A percentile compares a stretch with the other conserved stretches of the same genome.
These are phyloP conservation scores for Abrus pulchellus DNA, from an alignment of 306 rosid genomes.

Conservation along the genomic window DNA sequence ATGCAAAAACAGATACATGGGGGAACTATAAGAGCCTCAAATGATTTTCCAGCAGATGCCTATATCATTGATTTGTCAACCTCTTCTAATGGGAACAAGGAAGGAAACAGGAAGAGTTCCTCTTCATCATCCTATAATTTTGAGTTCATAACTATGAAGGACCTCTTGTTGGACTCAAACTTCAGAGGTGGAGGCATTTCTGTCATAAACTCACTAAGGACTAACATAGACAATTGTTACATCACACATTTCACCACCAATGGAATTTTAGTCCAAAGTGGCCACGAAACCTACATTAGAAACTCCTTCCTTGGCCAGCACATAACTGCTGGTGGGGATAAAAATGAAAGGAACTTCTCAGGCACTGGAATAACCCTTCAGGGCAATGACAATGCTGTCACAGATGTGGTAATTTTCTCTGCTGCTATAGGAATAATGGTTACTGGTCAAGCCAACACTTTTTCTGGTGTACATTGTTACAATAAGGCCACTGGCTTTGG, in stretches of 20 bases:
- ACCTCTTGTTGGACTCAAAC: slow-evolving; percentile 81
- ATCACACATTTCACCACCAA: slow-evolving; percentile 81
- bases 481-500: slow-evolving; percentile 95
- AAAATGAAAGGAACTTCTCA: slow-evolving; percentile 66
- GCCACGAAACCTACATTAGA: slow-evolving; percentile 90
- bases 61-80: slow-evolving; percentile 81
- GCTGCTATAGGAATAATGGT: slow-evolving; percentile 73
- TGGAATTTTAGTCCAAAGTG: slow-evolving; percentile 75
- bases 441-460: slow-evolving; percentile 76
- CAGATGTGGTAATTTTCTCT: slow-evolving; percentile 88
- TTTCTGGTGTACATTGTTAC: slow-evolving; percentile 90
- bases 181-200: slow-evolving; percentile 88
- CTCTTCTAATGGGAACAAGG: slow-evolving; percentile 40
- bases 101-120: slow-evolving; percentile 37
- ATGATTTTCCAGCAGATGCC: slow-evolving; percentile 63
- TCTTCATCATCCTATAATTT: slow-evolving; percentile 73
- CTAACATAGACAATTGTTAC: slow-evolving; percentile 85
- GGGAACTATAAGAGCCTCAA: slow-evolving; percentile 81
- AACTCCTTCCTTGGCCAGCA: slow-evolving; percentile 92
- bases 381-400: slow-evolving; percentile 85
- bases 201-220: slow-evolving; percentile 80
- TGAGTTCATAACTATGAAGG: slow-evolving; percentile 77
- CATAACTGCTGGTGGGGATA: slow-evolving; percentile 83
- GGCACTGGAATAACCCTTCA: slow-evolving; percentile 78
- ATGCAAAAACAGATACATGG: slow-evolving; percentile 78